Base-by-base conservation (phyloP, 1,284 basidiomycete genomes). In the Austroboletus olivaceoglutinosus region DNA sequence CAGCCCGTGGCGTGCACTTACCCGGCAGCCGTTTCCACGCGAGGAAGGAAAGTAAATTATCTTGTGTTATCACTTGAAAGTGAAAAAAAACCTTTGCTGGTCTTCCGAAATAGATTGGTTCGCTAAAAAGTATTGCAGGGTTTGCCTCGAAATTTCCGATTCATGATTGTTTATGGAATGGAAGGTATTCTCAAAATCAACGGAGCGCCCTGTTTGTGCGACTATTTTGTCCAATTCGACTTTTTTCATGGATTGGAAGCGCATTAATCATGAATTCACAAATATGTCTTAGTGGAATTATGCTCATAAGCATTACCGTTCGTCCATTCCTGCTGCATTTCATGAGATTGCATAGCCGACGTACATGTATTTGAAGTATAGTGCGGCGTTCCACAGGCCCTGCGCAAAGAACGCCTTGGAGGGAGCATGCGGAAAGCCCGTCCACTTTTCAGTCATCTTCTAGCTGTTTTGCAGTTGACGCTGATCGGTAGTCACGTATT, bases 261-360 rank as follows among this genome's bases (percentile, higher is more conserved):
- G 16, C 8, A 15, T 13, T 34, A 3, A 12, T n/a, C n/a, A 16
- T 16, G 33, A 34, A 58, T 64, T 50, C 64, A 63, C 40, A 62
- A 67, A 43, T n/a, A n/a, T n/a, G n/a, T 62, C 58, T 27, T 56
- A 51, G 49, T 47, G 53, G 53, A 4, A 54, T 63, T n/a, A 56
- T 58, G 13, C 48, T 69, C 19, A 60, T 64, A 16, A 58, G 59
- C 15, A 58, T 59, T 31, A 58, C 55, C 5, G 56, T 58, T 38
- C 59, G 57, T 53, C 57, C 63, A n/a, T 64, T 62, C 53, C 46
- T 68, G 10, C 23, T 4, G 23, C 23, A 25, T 8, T 25, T 60
- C 59, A 56, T 61, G 36, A 39, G 3, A 57, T 36, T 8, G 36
- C 38, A 55, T 31, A 18, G 16, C 1, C 7, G 21, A 8, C 23